Evolutionary conservation across 345 rosid genomes (phyloP), one percentile per base, ranked within the genome.

Genomic region (Kernera saxatilis): DNA sequence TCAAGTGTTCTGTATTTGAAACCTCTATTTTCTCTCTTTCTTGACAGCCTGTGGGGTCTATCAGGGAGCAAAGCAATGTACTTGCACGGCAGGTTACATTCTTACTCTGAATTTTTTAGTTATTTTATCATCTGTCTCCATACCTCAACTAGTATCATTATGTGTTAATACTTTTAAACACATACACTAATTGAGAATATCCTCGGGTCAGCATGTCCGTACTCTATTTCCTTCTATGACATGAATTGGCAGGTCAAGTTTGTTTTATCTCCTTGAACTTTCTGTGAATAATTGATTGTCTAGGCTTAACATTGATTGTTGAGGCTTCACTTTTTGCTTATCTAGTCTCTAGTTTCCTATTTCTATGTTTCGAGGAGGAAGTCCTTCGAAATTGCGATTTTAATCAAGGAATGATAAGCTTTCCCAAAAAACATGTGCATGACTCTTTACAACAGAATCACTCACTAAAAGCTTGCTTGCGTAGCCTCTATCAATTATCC

Each of bases 31-130:
- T 25, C 37, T 54, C 29, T 26, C 29, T 53, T 27, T 70, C 52
- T 66, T 74, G 66, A 64, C 85, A 93, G 98, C 98, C 98, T 62
- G 94, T 81, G 63, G 96, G 97, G 68, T 83, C 86, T 48, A 93
- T 93, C 67, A 85, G 92, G 25, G 97, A 91, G 67, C 85, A 87
- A 74, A 91, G 98, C 64, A 89, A 91, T 71, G 0, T 87, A 50
- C 49, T 93, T 69, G 84, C 88, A n/a, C 85, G 96, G 69, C 96
- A 93, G 93, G 98, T 90, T 54, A 49, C 63, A 14, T 54, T 46
- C 56, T 52, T 53, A 54, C 41, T 52, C 64, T 29, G 13, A 23
- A 53, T 39, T 58, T 32, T 26, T 35, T 18, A 33, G 23, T 59
- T 58, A 13, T 35, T 33, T 22, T 15, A 22, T 29, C 7, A 53